Base-by-base conservation (phyloP, 2,329 filamentous ascomycete genomes). In the Colletotrichum gigasporum region DNA sequence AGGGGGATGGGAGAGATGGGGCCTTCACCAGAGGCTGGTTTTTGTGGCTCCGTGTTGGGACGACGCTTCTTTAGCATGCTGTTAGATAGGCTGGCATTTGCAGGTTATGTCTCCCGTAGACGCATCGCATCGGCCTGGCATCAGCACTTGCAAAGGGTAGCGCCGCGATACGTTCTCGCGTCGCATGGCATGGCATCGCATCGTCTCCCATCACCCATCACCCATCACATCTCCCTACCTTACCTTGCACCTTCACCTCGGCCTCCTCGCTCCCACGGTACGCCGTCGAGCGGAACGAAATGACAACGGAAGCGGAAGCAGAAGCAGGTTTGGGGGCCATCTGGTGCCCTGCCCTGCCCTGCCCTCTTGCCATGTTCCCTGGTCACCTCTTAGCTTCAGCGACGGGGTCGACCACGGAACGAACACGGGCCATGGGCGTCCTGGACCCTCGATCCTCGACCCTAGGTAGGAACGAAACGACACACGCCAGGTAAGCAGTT, bases 41-140 rank as follows among this genome's bases (percentile, higher is more conserved):
- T 54, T 61, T 54, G 56, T 62, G 63, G 63, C 63, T 63, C 51
- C 51, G 42, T 65, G 63, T 57, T 63, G 58, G 58, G 58, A 65
- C 51, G 63, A 64, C 56, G 61, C 61, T 64, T 64, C 56, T 64
- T 61, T 64, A 64, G 56, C 56, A 61, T 41, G 39, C 47, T 42
- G 41, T 48, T 16, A 48, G 56, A 47, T 55, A 52, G 32, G 34
- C 47, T 53, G 34, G 45, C 18, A 28, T 35, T 28, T 48, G 48
- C 48, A 64, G 59, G 37, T 58, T 53, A 12, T 32, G 34, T 42
- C 32, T 45, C 30, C 28, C 42, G 7, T 22, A 16, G 26, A 54
- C 14, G 56, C 56, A 61, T 64, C 61, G 26, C 41, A 64, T 48
- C 61, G 48, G 42, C 59, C 48, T 60, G 55, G 47, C 55, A 64